Evolutionary conservation across 768 basidiomycete species (phyloP).

Genomic region (Mrakia hoshinonis): DNA sequence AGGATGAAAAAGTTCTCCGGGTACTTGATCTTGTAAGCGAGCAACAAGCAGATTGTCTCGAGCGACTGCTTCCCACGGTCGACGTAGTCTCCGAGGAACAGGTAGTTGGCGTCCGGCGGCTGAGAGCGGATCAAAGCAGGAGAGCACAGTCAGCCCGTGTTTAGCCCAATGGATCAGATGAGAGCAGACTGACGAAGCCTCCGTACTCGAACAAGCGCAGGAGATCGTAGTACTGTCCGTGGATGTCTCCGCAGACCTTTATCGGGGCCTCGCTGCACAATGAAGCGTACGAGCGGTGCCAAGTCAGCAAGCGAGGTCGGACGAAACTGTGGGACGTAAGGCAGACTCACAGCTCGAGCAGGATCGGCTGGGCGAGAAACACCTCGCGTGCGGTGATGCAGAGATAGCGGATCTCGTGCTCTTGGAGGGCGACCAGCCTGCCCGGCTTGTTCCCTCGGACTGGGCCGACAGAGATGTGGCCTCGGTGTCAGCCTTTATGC

Average conservation of each 20-base stretch:
- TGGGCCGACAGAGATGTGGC: neutral
- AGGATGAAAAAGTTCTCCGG: slow-evolving; percentile 33
- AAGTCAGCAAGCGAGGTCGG: neutral
- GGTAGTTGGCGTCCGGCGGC: slow-evolving; percentile 32
- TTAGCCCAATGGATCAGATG: too few species aligned
- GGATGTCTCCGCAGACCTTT: slow-evolving; percentile 32
- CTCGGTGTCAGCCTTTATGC: neutral
- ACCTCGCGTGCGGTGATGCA: slow-evolving; percentile 29
- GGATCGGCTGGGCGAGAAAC: slow-evolving; percentile 30
- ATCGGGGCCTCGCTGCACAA: slow-evolving; percentile 31
- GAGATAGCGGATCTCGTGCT: slow-evolving; percentile 31
- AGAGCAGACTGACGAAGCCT: slow-evolving; percentile 27
- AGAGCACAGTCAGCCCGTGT: neutral
- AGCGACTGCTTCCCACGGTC: slow-evolving; percentile 32
- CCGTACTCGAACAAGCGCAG: slow-evolving; percentile 31
- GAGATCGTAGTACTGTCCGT: slow-evolving; percentile 32
- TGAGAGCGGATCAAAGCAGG: neutral
- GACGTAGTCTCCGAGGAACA: slow-evolving; percentile 32
- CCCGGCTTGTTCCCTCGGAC: slow-evolving; percentile 31
- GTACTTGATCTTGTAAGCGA: slow-evolving; percentile 32
- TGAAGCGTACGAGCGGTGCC: neutral
- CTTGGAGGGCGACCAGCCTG: slow-evolving; percentile 27
- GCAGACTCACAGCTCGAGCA: slow-evolving; percentile 28
- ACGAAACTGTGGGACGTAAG: neutral
- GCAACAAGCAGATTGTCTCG: slow-evolving; percentile 32